Evolutionary conservation across 2,329 filamentous ascomycete genomes (phyloP).

Genomic region (Meredithiella fracta): DNA sequence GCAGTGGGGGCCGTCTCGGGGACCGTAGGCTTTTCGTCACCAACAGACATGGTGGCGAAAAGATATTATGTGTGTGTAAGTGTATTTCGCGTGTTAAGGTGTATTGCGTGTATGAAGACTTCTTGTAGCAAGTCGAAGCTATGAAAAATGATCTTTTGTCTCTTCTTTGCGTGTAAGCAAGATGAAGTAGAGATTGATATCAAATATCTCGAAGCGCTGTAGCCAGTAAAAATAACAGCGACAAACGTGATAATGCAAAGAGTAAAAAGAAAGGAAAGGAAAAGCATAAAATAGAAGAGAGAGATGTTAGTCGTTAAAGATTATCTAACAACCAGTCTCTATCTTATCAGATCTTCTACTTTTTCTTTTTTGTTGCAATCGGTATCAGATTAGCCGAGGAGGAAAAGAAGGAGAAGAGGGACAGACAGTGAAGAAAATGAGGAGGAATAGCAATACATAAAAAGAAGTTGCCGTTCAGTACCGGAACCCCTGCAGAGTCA

Average conservation of each 20-base stretch:
- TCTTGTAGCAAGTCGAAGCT: slow-evolving; percentile 7
- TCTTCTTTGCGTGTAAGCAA: background rate
- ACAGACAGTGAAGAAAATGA: background rate
- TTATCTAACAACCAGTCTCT: background rate
- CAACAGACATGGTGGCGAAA: background rate
- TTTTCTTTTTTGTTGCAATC: slow-evolving; percentile 3
- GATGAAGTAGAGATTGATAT: background rate
- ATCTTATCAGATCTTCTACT: slow-evolving; percentile 7
- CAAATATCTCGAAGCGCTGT: background rate
- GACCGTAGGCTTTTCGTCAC: background rate
- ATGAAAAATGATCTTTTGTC: slow-evolving; percentile 1
- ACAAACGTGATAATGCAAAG: background rate
- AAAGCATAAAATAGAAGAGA: slow-evolving; percentile 3
- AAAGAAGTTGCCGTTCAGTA: background rate
- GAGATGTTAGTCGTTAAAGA: background rate
- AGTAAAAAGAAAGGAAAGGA: background rate
- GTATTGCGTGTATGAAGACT: background rate
- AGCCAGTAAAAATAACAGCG: background rate
- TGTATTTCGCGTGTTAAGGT: background rate
- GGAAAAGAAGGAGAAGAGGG: background rate
- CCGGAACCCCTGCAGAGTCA: background rate
- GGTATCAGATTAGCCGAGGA: slow-evolving; percentile 1
- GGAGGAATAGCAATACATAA: background rate
- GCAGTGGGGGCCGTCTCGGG: background rate
- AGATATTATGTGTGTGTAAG: background rate